These are phyloP conservation scores for Astragalus glycyphyllos DNA, from an alignment of 306 rosid genomes.

Conservation along the genomic window DNA sequence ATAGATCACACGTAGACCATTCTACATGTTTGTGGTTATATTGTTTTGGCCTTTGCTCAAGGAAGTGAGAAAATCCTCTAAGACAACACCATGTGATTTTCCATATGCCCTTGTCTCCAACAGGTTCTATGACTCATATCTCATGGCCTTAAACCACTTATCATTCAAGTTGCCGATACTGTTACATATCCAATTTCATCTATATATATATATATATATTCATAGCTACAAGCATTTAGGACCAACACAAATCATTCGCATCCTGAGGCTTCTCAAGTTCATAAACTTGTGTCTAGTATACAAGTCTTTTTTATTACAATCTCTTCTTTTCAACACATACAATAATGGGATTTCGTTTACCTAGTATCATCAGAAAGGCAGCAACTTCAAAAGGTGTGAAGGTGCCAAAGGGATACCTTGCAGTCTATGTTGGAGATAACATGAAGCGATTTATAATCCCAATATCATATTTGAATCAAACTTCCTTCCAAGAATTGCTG, in stretches of 20 bases:
- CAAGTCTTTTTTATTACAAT: not conserved
- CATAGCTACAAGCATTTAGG: slow-evolving; percentile 8
- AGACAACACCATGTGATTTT: slow-evolving; percentile 52
- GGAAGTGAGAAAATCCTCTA: not conserved
- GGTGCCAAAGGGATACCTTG: slow-evolving; percentile 56
- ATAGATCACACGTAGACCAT: not conserved
- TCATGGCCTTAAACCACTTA: not conserved
- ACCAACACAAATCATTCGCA: slow-evolving; percentile 32
- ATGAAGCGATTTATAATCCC: slow-evolving; percentile 58
- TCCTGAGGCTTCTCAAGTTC: slow-evolving; percentile 6
- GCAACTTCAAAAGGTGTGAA: slow-evolving; percentile 34
- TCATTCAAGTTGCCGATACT: slow-evolving; percentile 4
- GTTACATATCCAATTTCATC: slow-evolving; percentile 24
- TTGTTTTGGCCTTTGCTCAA: not conserved
- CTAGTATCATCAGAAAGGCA: slow-evolving; percentile 34
- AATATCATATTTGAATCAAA: slow-evolving; percentile 48
- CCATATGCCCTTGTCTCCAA: slow-evolving; percentile 27
- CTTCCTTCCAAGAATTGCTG: slow-evolving; percentile 51
- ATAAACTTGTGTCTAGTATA: not conserved
- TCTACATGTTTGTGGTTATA: not conserved
- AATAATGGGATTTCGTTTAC: slow-evolving; percentile 49
- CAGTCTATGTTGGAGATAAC: slow-evolving; percentile 58
- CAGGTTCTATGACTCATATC: not conserved
- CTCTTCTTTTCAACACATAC: slow-evolving; percentile 5
- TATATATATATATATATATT: slow-evolving; percentile 54